Evolutionary conservation across 306 rosid genomes (phyloP).

Genomic region (Rosa lucieae): DNA sequence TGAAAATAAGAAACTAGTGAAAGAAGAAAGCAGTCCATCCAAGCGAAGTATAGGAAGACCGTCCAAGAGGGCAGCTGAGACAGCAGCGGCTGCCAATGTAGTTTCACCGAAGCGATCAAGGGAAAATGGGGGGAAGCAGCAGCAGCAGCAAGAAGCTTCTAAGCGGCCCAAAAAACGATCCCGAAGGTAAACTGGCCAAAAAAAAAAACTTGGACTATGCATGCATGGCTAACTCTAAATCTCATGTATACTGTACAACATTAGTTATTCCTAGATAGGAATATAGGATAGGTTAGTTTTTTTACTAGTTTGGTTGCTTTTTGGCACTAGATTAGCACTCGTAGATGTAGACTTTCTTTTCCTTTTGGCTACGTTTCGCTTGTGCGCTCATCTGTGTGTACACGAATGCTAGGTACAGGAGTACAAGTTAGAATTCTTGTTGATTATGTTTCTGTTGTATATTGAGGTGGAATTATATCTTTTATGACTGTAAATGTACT

Average conservation of each 20-base stretch:
- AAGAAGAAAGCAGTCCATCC: slow-evolving; percentile 52
- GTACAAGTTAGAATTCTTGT: too few relatives aligned
- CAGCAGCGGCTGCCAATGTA: slow-evolving; percentile 36
- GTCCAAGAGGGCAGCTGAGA: slow-evolving; percentile 55
- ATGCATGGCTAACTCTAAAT: neutral
- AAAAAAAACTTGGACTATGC: neutral
- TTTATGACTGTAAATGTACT: neutral
- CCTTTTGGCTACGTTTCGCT: neutral
- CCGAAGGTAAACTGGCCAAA: slow-evolving; percentile 39
- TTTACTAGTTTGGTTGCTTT: neutral
- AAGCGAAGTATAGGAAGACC: slow-evolving; percentile 83
- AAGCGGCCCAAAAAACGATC: slow-evolving; percentile 62
- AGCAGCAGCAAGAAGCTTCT: slow-evolving; percentile 31
- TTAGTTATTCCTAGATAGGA: neutral
- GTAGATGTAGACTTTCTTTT: neutral
- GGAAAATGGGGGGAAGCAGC: slow-evolving; percentile 48
- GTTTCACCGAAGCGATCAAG: slow-evolving; percentile 57
- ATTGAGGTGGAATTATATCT: neutral
- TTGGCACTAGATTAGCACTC: neutral
- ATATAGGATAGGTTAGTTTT: neutral
- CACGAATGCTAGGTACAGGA: too few relatives aligned
- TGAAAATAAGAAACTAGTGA: slow-evolving; percentile 45
- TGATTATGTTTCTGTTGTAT: neutral
- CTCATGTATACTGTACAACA: neutral
- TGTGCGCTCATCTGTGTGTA: neutral